phyloP scores from a whole-genome alignment of 352 stramenopile species.

The Phytophthora colocasiae region DNA sequence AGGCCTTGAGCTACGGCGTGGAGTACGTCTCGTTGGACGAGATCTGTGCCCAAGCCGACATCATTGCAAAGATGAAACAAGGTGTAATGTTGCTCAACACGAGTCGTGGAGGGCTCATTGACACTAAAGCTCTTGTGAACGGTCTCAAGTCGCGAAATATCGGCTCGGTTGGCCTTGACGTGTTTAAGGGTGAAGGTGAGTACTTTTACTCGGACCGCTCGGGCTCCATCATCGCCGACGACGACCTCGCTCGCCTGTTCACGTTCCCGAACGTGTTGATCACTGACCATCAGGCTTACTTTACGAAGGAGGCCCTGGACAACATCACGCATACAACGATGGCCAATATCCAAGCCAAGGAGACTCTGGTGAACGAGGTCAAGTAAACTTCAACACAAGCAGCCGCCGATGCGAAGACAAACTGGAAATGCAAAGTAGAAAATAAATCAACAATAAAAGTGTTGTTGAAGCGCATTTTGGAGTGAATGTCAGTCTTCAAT shows the following conservation, averaged over 20 bases:
- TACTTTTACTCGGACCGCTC: constrained; percentile 86
- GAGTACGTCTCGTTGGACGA: constrained; percentile 50
- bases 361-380: constrained; percentile 21
- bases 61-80: constrained; percentile 91
- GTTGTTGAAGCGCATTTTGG: neutral
- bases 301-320: constrained; percentile 77
- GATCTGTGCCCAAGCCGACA: constrained; percentile 72
- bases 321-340: constrained; percentile 81
- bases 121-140: constrained; percentile 82
- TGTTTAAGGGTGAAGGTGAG: constrained; percentile 83
- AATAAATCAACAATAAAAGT: too few species aligned
- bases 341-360: constrained; percentile 67
- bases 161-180: constrained; percentile 80
- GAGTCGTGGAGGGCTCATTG: constrained; percentile 85
- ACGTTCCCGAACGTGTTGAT: constrained; percentile 88
- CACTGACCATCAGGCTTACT: constrained; percentile 83
- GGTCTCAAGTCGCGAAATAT: constrained; percentile 86
- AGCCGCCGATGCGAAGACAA: neutral
- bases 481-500: constrained; percentile 23
- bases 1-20: constrained; percentile 29
- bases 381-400: constrained; percentile 33
- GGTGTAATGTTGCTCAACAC: constrained; percentile 93
- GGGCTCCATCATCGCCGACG: constrained; percentile 68
- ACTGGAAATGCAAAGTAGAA: neutral
- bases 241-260: constrained; percentile 72